Base-by-base conservation (phyloP, 1,139 yeast genomes). In the Candida sp. region DNA sequence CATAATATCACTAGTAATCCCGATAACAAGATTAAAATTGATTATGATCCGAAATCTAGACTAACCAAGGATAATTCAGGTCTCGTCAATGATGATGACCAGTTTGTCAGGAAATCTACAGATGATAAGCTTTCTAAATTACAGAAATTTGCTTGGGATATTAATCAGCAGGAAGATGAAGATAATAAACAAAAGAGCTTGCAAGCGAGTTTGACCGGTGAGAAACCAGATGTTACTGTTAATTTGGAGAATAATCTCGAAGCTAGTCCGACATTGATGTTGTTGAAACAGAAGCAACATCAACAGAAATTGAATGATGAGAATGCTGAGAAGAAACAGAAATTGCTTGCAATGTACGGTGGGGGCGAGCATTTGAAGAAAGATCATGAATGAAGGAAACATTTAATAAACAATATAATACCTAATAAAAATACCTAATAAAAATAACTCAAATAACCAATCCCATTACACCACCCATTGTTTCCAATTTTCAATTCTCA, bases 231-330 rank as follows among this genome's bases (percentile, higher is more conserved):
- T 3, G 58, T 67, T 4, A 66, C 69, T 36, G 63, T 69, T 5
- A 75, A 79, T 50, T 60, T 70, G 43, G 61, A 66, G 21, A 57
- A 68, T 23, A 72, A 75, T 49, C 56, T 79, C 34, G 84, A 80
- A 49, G 82, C 83, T 3, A 77, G 79, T 43, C 88, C 88, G 4
- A 82, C 88, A 0, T 75, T 76, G 36, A 72, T 79, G 54, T 65
- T 73, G 68, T 46, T 79, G 36, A 70, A 68, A 42, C 63, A 70
- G 45, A 71, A 72, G 44, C 58, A 77, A 51, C 57, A 67, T 38
- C 64, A 73, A 42, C 40, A 48, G 38, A 56, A 69, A 44, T 62
- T 66, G 39, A 56, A 61, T 37, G 53, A 54, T 21, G 22, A 29
- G 25, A 22, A 8, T 25, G 49, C 56, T 21, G 50, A 54, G 21